Base-by-base conservation (phyloP, 192 early-diverging fungal genomes). In the Borealophlyctis nickersoniae region DNA sequence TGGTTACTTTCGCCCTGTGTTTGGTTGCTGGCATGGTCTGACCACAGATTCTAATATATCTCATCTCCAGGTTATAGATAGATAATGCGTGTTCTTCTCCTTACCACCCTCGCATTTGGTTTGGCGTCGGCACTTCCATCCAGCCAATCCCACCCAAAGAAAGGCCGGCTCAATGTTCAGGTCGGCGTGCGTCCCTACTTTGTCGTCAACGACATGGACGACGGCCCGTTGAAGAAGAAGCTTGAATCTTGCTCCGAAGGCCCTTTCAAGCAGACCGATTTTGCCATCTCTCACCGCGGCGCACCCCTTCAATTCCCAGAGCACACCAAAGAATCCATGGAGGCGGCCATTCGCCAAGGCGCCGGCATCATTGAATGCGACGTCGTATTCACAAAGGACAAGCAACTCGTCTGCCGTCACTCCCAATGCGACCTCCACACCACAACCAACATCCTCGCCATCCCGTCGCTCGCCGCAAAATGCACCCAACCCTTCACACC, bases 331-430 rank as follows among this genome's bases (percentile, higher is more conserved):
- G 39, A 45, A 19, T 7, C 9, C 19, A 13, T 13, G 9, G 19
- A 7, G 9, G 39, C 39, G 7, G 39, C 39, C 39, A 7, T 7
- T 19, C 39, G 39, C 39, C 39, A 45, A 45, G 39, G 39, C 19
- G 63, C 63, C 4, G 63, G 33, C 19, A 45, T 34, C 33, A 58
- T 65, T 29, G 63, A 65, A 48, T 65, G 63, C 52, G 63, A 65
- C 48, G 63, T 55, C 30, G 30, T 54, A 31, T 52, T 65, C 19
- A 65, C 63, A 3, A 65, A 65, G 24, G 63, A 65, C 53, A 19
- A 56, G 30, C 33, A 65, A 24, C 36, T 65, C 3, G 30, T 58
- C 14, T 65, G 63, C 63, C 53, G 63, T 26, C 63, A 65, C 53
- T 19, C n/a, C 13, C 26, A 27, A 32, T 65, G 63, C 30, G 63